These are phyloP conservation scores for Cadophora sp. DNA, from an alignment of 2,329 filamentous ascomycete genomes.

Conservation along the genomic window DNA sequence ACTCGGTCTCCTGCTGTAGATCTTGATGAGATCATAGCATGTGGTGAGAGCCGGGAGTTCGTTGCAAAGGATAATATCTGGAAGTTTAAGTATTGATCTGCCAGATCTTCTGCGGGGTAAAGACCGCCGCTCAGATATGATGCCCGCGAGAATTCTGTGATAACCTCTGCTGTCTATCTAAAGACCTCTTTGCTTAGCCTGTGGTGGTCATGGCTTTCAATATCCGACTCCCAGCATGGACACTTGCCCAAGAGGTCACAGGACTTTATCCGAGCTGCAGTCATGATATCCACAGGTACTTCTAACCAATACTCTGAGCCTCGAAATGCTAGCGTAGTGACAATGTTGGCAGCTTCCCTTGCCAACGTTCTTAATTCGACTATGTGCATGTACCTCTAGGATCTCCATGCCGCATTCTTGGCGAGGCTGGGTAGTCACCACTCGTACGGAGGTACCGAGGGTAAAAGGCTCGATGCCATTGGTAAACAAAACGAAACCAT, in stretches of 20 bases:
- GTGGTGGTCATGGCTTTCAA: not conserved
- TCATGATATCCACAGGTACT: not conserved
- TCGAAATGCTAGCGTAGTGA: constrained; percentile 6
- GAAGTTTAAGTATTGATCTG: not conserved
- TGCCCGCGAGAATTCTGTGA: not conserved
- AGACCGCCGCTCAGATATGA: not conserved
- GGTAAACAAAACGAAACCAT: constrained; percentile 4
- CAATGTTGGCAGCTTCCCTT: not conserved
- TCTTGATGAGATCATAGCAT: not conserved
- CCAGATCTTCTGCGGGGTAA: not conserved
- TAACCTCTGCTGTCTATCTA: not conserved
- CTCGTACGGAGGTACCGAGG: not conserved
- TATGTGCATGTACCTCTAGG: not conserved
- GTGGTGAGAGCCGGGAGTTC: not conserved
- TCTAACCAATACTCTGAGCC: not conserved
- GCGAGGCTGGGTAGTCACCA: not conserved
- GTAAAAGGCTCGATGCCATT: not conserved
- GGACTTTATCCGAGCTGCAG: not conserved
- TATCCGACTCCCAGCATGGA: not conserved
- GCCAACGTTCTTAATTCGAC: not conserved
- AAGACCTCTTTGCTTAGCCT: not conserved
- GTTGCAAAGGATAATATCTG: too few species aligned
- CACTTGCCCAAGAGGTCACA: not conserved
- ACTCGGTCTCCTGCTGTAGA: not conserved
- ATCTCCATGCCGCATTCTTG: not conserved